phyloP scores from a whole-genome alignment of 805 yeast genomes.

The Starmera pachycereana region DNA sequence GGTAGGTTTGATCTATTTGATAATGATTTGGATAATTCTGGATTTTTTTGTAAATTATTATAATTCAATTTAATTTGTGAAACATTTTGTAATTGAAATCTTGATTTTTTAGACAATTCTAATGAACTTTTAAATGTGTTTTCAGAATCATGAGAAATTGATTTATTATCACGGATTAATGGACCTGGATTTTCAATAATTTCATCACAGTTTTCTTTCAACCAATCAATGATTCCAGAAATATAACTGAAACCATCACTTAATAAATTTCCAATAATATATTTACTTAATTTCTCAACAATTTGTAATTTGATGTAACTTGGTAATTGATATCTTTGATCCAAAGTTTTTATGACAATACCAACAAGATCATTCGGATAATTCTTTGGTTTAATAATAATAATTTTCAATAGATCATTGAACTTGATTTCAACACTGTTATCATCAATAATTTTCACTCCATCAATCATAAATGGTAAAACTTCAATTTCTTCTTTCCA shows the following conservation, averaged over 20 bases:
- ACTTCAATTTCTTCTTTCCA: constrained; percentile 78
- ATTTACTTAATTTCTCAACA: constrained; percentile 33
- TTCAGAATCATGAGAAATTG: constrained; percentile 1
- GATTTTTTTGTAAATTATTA: constrained; percentile 19
- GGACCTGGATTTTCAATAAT: constrained; percentile 72
- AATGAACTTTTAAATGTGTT: neutral
- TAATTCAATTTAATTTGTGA: constrained; percentile 26
- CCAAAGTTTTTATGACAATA: constrained; percentile 37
- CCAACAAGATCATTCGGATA: constrained; percentile 73
- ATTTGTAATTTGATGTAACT: constrained; percentile 58
- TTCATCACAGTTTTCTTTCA: constrained; percentile 47
- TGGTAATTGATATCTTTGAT: constrained; percentile 41
- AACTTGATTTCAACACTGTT: constrained; percentile 9
- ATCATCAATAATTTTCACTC: constrained; percentile 20
- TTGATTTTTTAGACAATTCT: constrained; percentile 4
- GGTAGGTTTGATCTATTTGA: constrained; percentile 52
- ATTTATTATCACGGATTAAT: constrained; percentile 25
- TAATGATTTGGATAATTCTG: constrained; percentile 30
- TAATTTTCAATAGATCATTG: constrained; percentile 20
- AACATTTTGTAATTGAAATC: constrained; percentile 21
- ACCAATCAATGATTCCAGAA: constrained; percentile 65
- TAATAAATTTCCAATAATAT: constrained; percentile 32
- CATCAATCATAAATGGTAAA: constrained; percentile 43
- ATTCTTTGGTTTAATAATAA: constrained; percentile 33
- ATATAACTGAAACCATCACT: constrained; percentile 56